These are phyloP conservation scores for Raphanus sativus DNA, from an alignment of 345 rosid species.

Conservation along the genomic window DNA sequence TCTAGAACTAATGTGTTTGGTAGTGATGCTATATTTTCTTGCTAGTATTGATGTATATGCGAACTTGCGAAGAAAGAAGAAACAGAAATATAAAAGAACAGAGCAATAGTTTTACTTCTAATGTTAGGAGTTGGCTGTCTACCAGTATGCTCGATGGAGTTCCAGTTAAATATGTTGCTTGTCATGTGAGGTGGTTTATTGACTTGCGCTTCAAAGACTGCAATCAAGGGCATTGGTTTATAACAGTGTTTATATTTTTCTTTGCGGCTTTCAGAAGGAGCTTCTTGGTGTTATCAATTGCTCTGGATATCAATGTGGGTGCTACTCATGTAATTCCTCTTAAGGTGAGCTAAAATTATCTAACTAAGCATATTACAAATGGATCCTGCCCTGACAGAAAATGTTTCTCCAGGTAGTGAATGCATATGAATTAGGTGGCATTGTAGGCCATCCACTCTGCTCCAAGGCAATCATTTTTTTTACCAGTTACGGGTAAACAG, in stretches of 20 bases:
- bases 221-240: not conserved
- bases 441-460: not conserved
- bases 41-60: conserved; percentile 30
- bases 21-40: conserved; percentile 27
- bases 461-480: not conserved
- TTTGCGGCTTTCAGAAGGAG: conserved; percentile 41
- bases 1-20: conserved; percentile 31
- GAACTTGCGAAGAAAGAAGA: conserved; percentile 43
- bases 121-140: conserved; percentile 66
- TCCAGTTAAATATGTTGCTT: conserved; percentile 63
- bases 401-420: conserved; percentile 51
- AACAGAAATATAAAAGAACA: conserved; percentile 49
- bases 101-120: conserved; percentile 76
- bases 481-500: not conserved
- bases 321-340: conserved; percentile 58
- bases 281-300: conserved; percentile 66
- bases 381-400: conserved; percentile 3
- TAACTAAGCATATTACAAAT: not conserved
- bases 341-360: conserved; percentile 46
- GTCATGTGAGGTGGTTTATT: conserved; percentile 59
- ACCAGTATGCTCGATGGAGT: conserved; percentile 67
- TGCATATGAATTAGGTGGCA: conserved; percentile 63
- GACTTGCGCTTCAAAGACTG: not conserved
- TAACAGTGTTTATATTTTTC: not conserved
- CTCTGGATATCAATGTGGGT: conserved; percentile 78